These are phyloP conservation scores for Neurospora africana DNA, from an alignment of 495 filamentous ascomycete genomes.

Conservation along the genomic window DNA sequence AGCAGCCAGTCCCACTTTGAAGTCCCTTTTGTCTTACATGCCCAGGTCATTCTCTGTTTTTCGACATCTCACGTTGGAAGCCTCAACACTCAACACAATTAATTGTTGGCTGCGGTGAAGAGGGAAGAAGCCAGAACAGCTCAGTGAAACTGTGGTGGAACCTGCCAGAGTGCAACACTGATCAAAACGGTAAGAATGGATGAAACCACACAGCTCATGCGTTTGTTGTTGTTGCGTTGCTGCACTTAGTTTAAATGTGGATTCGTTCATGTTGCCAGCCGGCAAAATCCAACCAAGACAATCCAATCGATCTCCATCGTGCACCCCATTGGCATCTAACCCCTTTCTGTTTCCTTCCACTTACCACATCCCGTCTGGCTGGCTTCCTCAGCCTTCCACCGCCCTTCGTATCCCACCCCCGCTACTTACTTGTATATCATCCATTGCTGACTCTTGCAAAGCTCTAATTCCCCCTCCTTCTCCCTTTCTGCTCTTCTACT, in stretches of 20 bases:
- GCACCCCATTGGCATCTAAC: not conserved
- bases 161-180: not conserved
- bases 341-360: not conserved
- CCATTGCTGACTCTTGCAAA: not conserved
- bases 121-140: not conserved
- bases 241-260: not conserved
- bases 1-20: not conserved
- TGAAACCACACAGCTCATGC: not conserved
- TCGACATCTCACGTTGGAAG: not conserved
- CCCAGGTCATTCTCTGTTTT: not conserved
- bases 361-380: not conserved
- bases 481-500: not conserved
- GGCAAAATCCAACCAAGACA: not conserved
- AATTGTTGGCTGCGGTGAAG: not conserved
- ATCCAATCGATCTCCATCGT: not conserved
- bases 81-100: not conserved
- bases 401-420: not conserved
- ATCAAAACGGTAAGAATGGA: not conserved
- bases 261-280: not conserved
- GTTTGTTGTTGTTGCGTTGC: not conserved
- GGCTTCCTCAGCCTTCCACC: not conserved
- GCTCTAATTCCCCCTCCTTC: not conserved
- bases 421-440: not conserved
- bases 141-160: not conserved
- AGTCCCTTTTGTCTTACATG: not conserved